phyloP scores from a whole-genome alignment of 225 moss, liverwort and hornwort species.

The Neckera pumila region DNA sequence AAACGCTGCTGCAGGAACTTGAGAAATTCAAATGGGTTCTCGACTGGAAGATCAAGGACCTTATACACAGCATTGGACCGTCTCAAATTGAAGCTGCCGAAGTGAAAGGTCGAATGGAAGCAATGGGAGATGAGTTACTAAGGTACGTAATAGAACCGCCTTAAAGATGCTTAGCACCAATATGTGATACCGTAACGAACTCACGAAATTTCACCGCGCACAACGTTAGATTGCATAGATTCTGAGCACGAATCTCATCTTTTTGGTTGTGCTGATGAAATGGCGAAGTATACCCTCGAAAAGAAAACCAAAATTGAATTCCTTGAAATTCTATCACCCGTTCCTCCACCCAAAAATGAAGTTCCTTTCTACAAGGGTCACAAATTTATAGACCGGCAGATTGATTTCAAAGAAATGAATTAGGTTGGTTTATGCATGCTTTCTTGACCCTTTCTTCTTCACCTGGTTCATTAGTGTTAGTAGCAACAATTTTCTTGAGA shows the following conservation, averaged over 20 bases:
- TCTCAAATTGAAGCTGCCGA: slow-evolving; percentile 55
- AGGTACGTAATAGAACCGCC: slow-evolving; percentile 4
- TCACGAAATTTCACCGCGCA: neutral
- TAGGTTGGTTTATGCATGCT: no score
- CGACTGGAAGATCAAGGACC: slow-evolving; percentile 71
- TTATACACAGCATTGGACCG: slow-evolving; percentile 46
- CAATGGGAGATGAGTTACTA: slow-evolving; percentile 60
- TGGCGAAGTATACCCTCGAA: neutral
- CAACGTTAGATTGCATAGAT: neutral
- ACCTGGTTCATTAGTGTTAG: neutral
- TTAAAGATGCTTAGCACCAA: neutral
- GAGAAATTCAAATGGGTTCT: slow-evolving; percentile 88
- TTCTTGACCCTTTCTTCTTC: neutral
- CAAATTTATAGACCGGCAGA: neutral
- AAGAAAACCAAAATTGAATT: no score
- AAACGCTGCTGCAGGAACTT: slow-evolving; percentile 33
- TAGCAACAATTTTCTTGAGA: neutral
- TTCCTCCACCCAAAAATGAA: no score
- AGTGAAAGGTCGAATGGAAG: slow-evolving; percentile 44
- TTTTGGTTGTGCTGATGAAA: no score
- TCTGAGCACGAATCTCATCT: neutral
- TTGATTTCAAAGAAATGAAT: neutral
- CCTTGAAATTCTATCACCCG: no score
- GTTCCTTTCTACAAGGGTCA: neutral
- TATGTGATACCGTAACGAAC: neutral